Evolutionary conservation across 163 green algal species (phyloP), one percentile per base, ranked within the genome.

Genomic region (Volvox carteri): DNA sequence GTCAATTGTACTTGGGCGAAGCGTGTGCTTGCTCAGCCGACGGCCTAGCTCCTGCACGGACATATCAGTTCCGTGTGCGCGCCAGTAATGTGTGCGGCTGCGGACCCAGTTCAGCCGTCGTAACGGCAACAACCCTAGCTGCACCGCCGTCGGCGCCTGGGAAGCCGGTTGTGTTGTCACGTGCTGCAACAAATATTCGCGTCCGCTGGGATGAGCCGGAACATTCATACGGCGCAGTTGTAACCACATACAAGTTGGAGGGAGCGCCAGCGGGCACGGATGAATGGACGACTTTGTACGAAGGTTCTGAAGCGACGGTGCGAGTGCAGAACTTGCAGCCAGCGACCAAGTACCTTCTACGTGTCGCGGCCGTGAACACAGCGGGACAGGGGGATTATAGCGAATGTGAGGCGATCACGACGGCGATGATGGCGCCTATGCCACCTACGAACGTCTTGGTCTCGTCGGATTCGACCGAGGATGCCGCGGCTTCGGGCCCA

Each of bases 211-310:
- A 81, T 46, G 76, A 91, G 37, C 90, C 90, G 30, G 73, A 48
- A 33, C 85, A 93, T 44, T 81, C 90, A 1, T 90, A 92, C 70
- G 94, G 94, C 7, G 86, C 91, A 0, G 56, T 87, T 21, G 86
- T 96, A 25, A 91, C 62, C 0, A 21, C 62, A 18, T 96, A 94
- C 70, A 58, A 88, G 44, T 78, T 96, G 58, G 68, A 96, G 77
- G 33, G 92, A 39, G 54, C 76, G 2, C 42, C 0, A 33, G 88
- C 72, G 25, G 76, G 54, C 30, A 25, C 28, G 1, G 62, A 44
- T 3, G 62, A 72, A 25, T 95, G 90, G 90, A 25, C 28, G 73
- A 54, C 80, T 42, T 84, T 68, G 23, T 95, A 93, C 68, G 62
- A 33, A 8, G 93, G 93, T 30, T 0, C 56, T 0, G 86, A 90